phyloP scores from a whole-genome alignment of 805 yeast genomes.

The Candida methanosorbosa region DNA sequence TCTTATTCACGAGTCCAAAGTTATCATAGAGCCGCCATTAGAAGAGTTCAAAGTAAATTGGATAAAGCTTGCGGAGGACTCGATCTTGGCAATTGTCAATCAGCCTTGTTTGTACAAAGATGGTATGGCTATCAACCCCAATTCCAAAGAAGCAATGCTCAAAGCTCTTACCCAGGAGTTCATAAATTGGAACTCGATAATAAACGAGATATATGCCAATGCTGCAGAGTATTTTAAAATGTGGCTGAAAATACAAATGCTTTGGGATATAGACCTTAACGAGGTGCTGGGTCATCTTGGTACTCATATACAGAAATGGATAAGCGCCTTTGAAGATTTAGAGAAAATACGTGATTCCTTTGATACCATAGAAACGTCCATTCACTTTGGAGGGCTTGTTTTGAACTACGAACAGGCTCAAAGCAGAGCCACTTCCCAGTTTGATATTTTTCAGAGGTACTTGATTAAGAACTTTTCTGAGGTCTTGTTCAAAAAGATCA shows the following conservation, averaged over 20 bases:
- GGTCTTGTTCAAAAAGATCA: slow-evolving; percentile 24
- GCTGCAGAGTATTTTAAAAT: slow-evolving; percentile 30
- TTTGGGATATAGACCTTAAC: slow-evolving; percentile 49
- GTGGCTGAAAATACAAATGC: slow-evolving; percentile 49
- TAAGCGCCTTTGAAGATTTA: slow-evolving; percentile 33
- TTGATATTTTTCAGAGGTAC: slow-evolving; percentile 49
- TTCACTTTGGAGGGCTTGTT: slow-evolving; percentile 29
- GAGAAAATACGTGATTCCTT: too few relatives aligned
- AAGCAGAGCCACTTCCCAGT: slow-evolving; percentile 35
- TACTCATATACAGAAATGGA: slow-evolving; percentile 37
- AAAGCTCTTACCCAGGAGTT: too few relatives aligned
- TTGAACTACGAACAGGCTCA: slow-evolving; percentile 49
- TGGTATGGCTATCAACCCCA: too few relatives aligned
- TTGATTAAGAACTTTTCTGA: slow-evolving; percentile 32
- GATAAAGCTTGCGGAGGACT: too few relatives aligned
- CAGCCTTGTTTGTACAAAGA: too few relatives aligned
- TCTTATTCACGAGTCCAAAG: too few relatives aligned
- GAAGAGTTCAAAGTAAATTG: too few relatives aligned
- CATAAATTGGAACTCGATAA: too few relatives aligned
- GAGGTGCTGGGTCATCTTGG: slow-evolving; percentile 28
- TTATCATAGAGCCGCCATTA: too few relatives aligned
- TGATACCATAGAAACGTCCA: slow-evolving; percentile 37
- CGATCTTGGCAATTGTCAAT: too few relatives aligned
- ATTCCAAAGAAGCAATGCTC: too few relatives aligned
- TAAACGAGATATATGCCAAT: too few relatives aligned